These are phyloP conservation scores for Beauveria varroae DNA, from an alignment of 2,329 filamentous ascomycete species.

Conservation along the genomic window DNA sequence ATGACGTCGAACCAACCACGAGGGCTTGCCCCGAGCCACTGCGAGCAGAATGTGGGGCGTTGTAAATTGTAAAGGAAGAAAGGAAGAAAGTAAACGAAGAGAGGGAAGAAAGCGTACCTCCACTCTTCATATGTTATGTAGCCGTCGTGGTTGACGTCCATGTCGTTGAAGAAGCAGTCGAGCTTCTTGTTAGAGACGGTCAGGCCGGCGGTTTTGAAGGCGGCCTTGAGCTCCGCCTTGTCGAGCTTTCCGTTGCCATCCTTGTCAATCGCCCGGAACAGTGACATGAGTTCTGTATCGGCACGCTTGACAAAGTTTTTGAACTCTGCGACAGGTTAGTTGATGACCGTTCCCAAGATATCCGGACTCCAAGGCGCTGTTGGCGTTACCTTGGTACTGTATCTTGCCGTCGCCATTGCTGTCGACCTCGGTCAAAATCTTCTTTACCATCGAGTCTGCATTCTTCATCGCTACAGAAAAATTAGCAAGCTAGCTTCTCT, in stretches of 20 bases:
- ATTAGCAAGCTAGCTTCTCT: conserved; percentile 16
- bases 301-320: conserved; percentile 79
- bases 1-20: conserved; percentile 15
- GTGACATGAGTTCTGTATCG: conserved; percentile 70
- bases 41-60: not conserved
- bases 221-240: conserved; percentile 71
- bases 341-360: not conserved
- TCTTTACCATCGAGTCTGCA: conserved; percentile 75
- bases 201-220: conserved; percentile 72
- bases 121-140: conserved; percentile 89
- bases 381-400: conserved; percentile 68
- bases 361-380: not conserved
- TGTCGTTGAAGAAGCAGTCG: conserved; percentile 78
- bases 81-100: conserved; percentile 12
- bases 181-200: conserved; percentile 70
- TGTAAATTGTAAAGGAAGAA: not conserved
- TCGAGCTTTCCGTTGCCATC: conserved; percentile 82
- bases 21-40: not conserved
- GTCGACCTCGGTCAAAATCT: conserved; percentile 77
- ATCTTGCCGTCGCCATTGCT: conserved; percentile 83
- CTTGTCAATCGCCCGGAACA: conserved; percentile 82
- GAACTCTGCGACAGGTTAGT: conserved; percentile 58
- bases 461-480: conserved; percentile 63
- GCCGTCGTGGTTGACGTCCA: conserved; percentile 85
- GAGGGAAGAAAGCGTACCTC: conserved; percentile 58